Percentiles rank a stretch among this genome's conserved stretches.
These are phyloP conservation scores for Pulveroboletus ravenelii DNA, from an alignment of 768 basidiomycete species.

Conservation along the genomic window DNA sequence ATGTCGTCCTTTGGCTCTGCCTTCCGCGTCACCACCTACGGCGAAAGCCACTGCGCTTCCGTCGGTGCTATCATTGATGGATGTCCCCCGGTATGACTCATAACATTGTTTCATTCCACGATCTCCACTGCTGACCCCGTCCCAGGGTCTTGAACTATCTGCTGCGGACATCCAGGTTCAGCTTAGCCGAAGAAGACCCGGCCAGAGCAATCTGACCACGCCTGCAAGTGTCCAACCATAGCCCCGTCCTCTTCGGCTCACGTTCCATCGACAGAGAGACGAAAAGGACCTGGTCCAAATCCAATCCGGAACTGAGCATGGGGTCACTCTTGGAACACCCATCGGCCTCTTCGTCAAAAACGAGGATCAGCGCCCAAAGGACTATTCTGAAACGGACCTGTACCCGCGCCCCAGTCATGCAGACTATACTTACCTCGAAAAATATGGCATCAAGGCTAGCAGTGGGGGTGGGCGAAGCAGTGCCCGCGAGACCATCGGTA, in stretches of 20 bases:
- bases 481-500: constrained; percentile 95
- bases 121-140: constrained; percentile 11
- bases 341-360: constrained; percentile 96
- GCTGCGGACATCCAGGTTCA: constrained; percentile 87
- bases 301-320: constrained; percentile 91
- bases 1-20: constrained; percentile 95
- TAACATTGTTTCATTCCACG: not conserved
- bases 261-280: constrained; percentile 61
- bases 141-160: constrained; percentile 76
- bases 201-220: constrained; percentile 94
- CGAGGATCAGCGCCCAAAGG: constrained; percentile 97
- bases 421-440: constrained; percentile 96
- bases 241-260: not conserved
- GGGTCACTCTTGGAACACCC: constrained; percentile 94
- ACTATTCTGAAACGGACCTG: constrained; percentile 96
- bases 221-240: constrained; percentile 54
- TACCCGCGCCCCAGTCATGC: constrained; percentile 98
- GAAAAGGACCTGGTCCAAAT: constrained; percentile 93
- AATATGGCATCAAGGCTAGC: constrained; percentile 96
- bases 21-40: constrained; percentile 95
- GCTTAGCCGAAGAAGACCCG: constrained; percentile 85
- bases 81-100: constrained; percentile 77
- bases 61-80: constrained; percentile 98
- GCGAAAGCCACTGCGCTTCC: constrained; percentile 95
- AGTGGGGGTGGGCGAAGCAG: constrained; percentile 93